These are phyloP conservation scores for Globisporangium solare DNA, from an alignment of 352 stramenopile genomes.

Conservation along the genomic window DNA sequence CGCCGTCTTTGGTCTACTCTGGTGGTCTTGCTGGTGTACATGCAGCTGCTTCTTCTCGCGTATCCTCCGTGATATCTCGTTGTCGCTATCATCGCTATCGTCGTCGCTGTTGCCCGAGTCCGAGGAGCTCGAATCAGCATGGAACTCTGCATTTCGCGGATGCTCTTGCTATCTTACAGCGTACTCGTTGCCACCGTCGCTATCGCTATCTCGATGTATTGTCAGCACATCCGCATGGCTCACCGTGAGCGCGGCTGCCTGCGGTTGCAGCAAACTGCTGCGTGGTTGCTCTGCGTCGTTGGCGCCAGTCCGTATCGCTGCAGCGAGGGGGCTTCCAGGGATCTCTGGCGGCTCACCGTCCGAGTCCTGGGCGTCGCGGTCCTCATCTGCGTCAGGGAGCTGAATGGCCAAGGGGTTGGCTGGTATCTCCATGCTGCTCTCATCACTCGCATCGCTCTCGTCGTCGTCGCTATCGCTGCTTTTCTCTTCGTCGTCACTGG, in stretches of 20 bases:
- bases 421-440: constrained; percentile 10
- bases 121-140: constrained; percentile 44
- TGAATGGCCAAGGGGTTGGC: constrained; percentile 3
- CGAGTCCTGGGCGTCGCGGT: constrained; percentile 24
- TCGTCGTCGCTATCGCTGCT: constrained; percentile 3
- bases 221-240: constrained; percentile 11
- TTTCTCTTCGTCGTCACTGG: constrained; percentile 1
- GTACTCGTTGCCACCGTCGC: constrained; percentile 35
- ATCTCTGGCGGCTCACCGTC: constrained; percentile 64
- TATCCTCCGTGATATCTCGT: constrained; percentile 5
- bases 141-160: constrained; percentile 48
- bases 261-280: neutral
- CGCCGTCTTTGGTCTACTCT: constrained; percentile 41
- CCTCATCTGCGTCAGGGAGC: constrained; percentile 2
- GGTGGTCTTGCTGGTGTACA: constrained; percentile 5
- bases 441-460: constrained; percentile 17
- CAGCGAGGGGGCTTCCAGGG: constrained; percentile 49
- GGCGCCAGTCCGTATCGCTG: constrained; percentile 1
- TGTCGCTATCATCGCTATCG: constrained; percentile 9
- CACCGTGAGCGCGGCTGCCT: too few relatives aligned
- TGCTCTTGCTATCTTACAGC: constrained; percentile 48
- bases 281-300: neutral
- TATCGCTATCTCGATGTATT: constrained; percentile 8
- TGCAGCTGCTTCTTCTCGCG: neutral
- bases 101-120: constrained; percentile 29